These are phyloP conservation scores for Hemisphaericaspora lyxosophila DNA, from an alignment of 1,139 yeast genomes.

Conservation along the genomic window DNA sequence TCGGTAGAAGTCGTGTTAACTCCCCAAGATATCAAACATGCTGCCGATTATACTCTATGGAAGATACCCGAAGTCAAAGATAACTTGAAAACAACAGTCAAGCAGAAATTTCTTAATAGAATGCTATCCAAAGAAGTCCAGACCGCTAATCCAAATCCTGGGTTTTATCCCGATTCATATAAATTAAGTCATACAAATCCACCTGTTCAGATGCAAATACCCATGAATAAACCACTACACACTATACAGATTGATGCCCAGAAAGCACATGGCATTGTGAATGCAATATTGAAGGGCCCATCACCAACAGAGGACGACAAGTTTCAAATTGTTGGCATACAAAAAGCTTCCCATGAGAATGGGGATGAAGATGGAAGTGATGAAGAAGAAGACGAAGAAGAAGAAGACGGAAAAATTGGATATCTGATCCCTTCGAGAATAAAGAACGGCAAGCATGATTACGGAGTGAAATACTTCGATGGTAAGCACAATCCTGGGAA, in stretches of 20 bases:
- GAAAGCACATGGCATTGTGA: slow-evolving; percentile 10
- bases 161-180: slow-evolving; percentile 71
- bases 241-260: slow-evolving; percentile 8
- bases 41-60: slow-evolving; percentile 21
- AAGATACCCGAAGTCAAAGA: slow-evolving; percentile 23
- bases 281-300: slow-evolving; percentile 13
- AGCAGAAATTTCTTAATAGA: slow-evolving; percentile 24
- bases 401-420: slow-evolving; percentile 9
- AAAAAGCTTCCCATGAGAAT: not conserved
- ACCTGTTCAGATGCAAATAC: not conserved
- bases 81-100: slow-evolving; percentile 35
- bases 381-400: slow-evolving; percentile 7
- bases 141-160: slow-evolving; percentile 40
- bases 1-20: slow-evolving; percentile 25
- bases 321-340: not conserved
- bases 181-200: not conserved
- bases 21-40: slow-evolving; percentile 24
- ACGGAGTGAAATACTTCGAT: slow-evolving; percentile 6
- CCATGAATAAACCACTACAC: slow-evolving; percentile 1
- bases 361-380: slow-evolving; percentile 2
- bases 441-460: slow-evolving; percentile 11
- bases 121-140: slow-evolving; percentile 16
- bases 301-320: slow-evolving; percentile 9
- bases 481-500: slow-evolving; percentile 4
- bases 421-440: slow-evolving; percentile 13